A percentile compares a stretch with the other conserved stretches of the same genome.
phyloP scores from a whole-genome alignment of 2,329 filamentous ascomycete genomes.

The Sclerotinia nivalis region DNA sequence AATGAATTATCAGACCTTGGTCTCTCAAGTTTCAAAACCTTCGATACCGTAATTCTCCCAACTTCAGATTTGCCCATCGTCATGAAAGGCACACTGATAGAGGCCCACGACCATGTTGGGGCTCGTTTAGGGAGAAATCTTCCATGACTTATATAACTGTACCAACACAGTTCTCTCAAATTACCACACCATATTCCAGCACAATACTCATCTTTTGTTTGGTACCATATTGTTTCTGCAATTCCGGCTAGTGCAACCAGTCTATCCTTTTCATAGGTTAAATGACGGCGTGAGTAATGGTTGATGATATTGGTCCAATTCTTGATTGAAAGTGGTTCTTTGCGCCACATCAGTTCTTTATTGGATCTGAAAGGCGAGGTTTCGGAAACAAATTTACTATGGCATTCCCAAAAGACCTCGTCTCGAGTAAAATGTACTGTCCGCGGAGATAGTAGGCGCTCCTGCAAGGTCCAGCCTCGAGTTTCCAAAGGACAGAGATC shows the following conservation, averaged over 20 bases:
- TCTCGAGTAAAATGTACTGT: neutral
- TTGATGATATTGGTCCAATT: neutral
- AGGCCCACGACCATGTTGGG: neutral
- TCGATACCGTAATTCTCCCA: neutral
- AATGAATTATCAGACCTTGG: neutral
- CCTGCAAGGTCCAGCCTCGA: neutral
- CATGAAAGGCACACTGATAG: neutral
- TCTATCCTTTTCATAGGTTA: neutral
- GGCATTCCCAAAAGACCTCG: neutral
- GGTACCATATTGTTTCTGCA: neutral
- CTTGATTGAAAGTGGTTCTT: neutral
- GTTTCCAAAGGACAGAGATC: neutral
- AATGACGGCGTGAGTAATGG: neutral
- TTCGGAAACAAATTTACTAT: neutral
- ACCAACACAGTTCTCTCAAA: neutral
- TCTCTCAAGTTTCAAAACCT: neutral
- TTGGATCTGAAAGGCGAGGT: neutral
- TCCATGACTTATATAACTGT: fast-evolving
- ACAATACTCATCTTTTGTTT: neutral
- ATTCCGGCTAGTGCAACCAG: neutral
- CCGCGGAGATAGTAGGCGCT: neutral
- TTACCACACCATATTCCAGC: neutral
- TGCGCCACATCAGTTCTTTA: fast-evolving
- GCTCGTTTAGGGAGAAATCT: neutral
- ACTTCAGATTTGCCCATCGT: too few relatives aligned